A percentile compares a stretch with the other conserved stretches of the same genome.
Evolutionary conservation across 1,284 basidiomycete genomes (phyloP).

Genomic region (Tilletiopsis washingtonensis): DNA sequence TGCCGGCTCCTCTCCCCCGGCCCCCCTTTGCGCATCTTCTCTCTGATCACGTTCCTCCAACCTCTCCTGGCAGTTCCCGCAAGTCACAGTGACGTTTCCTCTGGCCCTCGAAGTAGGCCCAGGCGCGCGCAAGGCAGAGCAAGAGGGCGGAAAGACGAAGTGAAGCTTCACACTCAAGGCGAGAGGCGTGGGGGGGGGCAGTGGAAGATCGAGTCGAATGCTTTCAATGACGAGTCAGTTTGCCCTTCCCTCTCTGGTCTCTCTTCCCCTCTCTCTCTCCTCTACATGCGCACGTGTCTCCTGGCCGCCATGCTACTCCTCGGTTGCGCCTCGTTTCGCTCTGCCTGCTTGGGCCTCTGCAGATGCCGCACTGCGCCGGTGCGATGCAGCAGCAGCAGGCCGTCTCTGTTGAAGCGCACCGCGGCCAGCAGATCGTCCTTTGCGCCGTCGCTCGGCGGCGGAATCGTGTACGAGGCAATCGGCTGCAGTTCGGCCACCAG

Average conservation of each 20-base stretch:
- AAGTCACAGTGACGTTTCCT: too few species aligned
- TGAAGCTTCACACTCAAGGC: too few species aligned
- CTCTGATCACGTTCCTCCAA: too few species aligned
- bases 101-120: too few species aligned
- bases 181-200: too few species aligned
- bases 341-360: not conserved
- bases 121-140: too few species aligned
- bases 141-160: too few species aligned
- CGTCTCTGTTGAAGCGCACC: not conserved
- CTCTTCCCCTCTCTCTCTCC: too few species aligned
- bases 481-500: constrained; percentile 7
- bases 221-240: not conserved
- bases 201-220: not conserved
- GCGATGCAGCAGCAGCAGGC: not conserved
- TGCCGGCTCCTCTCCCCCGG: too few species aligned
- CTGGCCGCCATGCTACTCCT: not conserved
- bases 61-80: too few species aligned
- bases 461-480: not conserved
- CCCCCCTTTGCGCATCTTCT: too few species aligned
- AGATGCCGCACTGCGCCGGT: not conserved
- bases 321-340: not conserved
- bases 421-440: not conserved
- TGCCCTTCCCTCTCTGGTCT: too few species aligned
- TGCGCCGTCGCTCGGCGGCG: not conserved
- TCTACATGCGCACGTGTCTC: not conserved